Percentiles rank a stretch among this genome's conserved stretches.
These are phyloP conservation scores for Immersiella caudata DNA, from an alignment of 495 filamentous ascomycete genomes.

Conservation along the genomic window DNA sequence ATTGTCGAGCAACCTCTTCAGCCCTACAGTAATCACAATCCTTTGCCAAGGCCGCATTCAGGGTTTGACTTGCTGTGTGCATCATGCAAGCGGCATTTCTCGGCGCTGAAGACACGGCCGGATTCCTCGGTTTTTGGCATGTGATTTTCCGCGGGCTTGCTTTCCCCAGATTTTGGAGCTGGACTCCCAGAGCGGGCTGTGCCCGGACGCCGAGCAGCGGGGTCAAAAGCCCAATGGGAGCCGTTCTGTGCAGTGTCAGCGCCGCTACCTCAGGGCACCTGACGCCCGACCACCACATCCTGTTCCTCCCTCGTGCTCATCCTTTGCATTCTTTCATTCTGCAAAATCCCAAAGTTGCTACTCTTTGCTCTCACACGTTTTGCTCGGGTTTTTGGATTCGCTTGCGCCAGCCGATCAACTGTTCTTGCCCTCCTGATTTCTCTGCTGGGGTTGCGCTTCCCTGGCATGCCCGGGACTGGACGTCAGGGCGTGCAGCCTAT, in stretches of 20 bases:
- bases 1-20: neutral
- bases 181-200: neutral
- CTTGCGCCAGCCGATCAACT: neutral
- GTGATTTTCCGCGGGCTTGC: conserved; percentile 12
- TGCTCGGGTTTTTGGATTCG: neutral
- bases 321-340: conserved; percentile 4
- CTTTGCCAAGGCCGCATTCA: neutral
- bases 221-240: neutral
- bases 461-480: neutral
- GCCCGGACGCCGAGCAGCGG: conserved; percentile 15
- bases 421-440: neutral
- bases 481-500: conserved; percentile 26
- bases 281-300: neutral
- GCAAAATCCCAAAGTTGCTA: neutral
- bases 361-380: neutral
- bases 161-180: neutral
- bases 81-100: conserved; percentile 6
- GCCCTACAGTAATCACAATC: neutral
- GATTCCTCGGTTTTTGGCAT: conserved; percentile 13
- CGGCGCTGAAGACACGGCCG: neutral
- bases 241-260: too few relatives aligned
- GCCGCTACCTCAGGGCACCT: neutral
- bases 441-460: neutral
- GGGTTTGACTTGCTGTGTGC: neutral
- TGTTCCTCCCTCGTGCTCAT: neutral